A percentile compares a stretch with the other conserved stretches of the same genome.
Conservation (phyloP, 352 stramenopile species). For the Pythium rhizo-oryzae region DNA sequence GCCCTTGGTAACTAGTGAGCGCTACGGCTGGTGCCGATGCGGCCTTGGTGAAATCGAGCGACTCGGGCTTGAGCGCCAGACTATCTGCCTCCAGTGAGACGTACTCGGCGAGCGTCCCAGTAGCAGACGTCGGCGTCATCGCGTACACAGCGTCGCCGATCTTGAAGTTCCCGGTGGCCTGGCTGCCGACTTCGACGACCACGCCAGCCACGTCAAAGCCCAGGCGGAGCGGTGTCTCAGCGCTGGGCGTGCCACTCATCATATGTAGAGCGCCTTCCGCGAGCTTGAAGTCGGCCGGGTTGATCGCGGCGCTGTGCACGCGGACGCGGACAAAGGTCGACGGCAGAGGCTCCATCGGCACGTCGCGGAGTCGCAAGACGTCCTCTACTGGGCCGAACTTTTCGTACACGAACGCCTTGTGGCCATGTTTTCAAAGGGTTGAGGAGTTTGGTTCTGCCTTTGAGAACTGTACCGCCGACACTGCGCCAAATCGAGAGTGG, state of each 20-base stretch:
- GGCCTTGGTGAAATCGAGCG: constrained; percentile 44
- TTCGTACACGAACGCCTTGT: constrained; percentile 19
- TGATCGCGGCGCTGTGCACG: constrained; percentile 13
- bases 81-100: constrained; percentile 31
- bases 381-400: constrained; percentile 10
- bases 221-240: constrained; percentile 17
- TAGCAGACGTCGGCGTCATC: constrained; percentile 11
- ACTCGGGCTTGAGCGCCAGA: constrained; percentile 45
- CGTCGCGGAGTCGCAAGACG: constrained; percentile 1
- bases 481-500: too few species aligned
- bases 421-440: too few species aligned
- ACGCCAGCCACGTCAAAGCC: constrained; percentile 21
- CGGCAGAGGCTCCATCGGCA: constrained; percentile 1
- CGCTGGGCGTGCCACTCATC: constrained; percentile 1
- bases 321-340: constrained; percentile 20
- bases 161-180: constrained; percentile 5
- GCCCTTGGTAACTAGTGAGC: constrained; percentile 39
- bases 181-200: constrained; percentile 2
- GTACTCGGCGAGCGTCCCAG: constrained; percentile 42
- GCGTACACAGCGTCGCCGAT: constrained; percentile 20
- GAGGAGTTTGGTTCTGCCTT: too few species aligned
- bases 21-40: constrained; percentile 33
- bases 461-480: too few species aligned
- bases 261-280: neutral
- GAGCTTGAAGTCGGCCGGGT: constrained; percentile 17